Evolutionary conservation across 2,329 filamentous ascomycete genomes (phyloP), one percentile per base, ranked within the genome.

Genomic region (Beauveria sp.): DNA sequence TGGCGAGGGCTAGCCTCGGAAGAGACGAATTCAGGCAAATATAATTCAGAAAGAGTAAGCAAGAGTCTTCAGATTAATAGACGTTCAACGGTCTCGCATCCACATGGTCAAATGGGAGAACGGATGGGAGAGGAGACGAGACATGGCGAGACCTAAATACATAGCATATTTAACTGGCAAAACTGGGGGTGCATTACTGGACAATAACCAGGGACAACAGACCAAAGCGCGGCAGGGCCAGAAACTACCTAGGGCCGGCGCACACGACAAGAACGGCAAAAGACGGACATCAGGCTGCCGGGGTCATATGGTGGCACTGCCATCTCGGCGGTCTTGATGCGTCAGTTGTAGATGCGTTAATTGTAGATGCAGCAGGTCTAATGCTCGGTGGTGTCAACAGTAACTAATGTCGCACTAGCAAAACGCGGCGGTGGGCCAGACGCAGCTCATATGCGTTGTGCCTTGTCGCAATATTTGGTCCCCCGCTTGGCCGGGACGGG

Each of bases 261-360:
- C 31, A 58, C 20, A 38, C 26, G n/a, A 57, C 55, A 16, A 58
- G 31, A 31, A 38, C 49, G 26, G 55, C 26, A 48, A 28, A 20
- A 58, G 45, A 58, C 20, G 55, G 31, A 42, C 45, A 31, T 31
- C 31, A 28, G 28, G 28, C 55, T 58, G 55, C 12, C 28, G 48
- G 43, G 54, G 43, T 43, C 43, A 14, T 38, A 12, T 22, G 43
- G 54, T 58, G 43, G 55, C 55, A 45, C 43, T 45, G 55, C 55
- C 55, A 58, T 55, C 45, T 58, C 55, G 55, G 55, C 20, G 55
- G 43, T 58, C 22, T 31, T 43, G 45, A 20, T 54, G 51, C 28
- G 34, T 28, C 22, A 16, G 22, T 26, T 40, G n/a, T 20, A n/a
- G 42, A 18, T 18, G 42, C 18, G 20, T 42, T 5, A 43, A 22